These are phyloP conservation scores for Pseudocercospora macadamiae DNA, from an alignment of 2,329 filamentous ascomycete species.

Conservation along the genomic window DNA sequence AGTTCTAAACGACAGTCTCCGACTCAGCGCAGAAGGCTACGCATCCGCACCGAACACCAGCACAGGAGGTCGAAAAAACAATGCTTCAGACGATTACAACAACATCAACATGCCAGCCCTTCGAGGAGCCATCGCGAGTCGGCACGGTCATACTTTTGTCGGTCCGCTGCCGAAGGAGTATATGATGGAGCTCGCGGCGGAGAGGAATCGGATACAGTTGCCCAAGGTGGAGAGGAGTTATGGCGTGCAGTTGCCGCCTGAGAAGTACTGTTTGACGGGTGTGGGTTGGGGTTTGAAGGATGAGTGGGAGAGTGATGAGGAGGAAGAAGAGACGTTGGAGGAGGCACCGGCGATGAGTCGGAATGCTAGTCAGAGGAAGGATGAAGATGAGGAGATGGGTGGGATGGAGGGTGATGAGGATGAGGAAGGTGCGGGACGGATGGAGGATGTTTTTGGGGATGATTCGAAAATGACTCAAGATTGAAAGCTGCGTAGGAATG, in stretches of 20 bases:
- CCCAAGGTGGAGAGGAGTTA: conserved; percentile 60
- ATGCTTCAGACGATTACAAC: conserved; percentile 50
- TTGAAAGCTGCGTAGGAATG: conserved; percentile 22
- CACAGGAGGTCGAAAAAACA: conserved; percentile 32
- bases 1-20: conserved; percentile 71
- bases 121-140: conserved; percentile 70
- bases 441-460: conserved; percentile 50
- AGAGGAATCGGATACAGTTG: conserved; percentile 68
- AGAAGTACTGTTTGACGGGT: conserved; percentile 64
- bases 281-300: conserved; percentile 60
- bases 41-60: conserved; percentile 27
- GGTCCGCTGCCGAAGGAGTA: conserved; percentile 71
- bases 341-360: conserved; percentile 39
- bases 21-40: conserved; percentile 71
- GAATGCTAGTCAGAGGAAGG: conserved; percentile 29
- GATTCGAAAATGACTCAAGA: conserved; percentile 40
- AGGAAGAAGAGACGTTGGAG: conserved; percentile 41
- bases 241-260: conserved; percentile 63
- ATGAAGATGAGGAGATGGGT: conserved; percentile 40
- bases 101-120: conserved; percentile 67
- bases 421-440: conserved; percentile 41
- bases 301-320: conserved; percentile 58
- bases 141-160: conserved; percentile 71
- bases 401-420: conserved; percentile 40
- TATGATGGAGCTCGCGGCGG: conserved; percentile 72